phyloP scores from a whole-genome alignment of 2,329 filamentous ascomycete genomes.

The Xylariaceae sp. region DNA sequence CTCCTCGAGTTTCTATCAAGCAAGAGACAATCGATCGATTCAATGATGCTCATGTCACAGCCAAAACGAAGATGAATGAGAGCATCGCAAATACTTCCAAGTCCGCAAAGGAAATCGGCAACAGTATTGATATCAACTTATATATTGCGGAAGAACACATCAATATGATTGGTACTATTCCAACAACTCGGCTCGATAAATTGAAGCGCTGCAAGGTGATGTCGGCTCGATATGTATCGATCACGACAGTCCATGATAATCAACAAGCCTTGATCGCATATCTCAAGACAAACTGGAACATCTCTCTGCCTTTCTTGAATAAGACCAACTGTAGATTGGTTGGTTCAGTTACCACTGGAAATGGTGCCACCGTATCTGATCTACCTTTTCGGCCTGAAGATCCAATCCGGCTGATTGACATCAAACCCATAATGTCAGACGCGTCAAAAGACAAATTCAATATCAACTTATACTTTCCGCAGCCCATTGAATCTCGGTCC shows the following conservation, averaged over 20 bases:
- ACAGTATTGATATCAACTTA: background rate
- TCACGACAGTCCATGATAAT: no score
- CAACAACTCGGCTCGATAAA: background rate
- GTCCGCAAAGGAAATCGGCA: background rate
- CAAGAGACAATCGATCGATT: no score
- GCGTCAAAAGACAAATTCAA: background rate
- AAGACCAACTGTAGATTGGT: background rate
- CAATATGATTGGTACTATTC: background rate
- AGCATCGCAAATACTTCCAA: background rate
- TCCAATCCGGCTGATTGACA: background rate
- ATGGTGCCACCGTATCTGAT: background rate
- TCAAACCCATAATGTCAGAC: background rate
- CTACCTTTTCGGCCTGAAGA: background rate
- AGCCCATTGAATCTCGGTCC: background rate
- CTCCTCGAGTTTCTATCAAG: no score
- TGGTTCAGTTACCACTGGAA: background rate
- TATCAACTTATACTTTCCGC: background rate
- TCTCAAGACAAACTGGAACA: background rate
- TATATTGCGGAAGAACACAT: background rate
- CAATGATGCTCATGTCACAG: background rate
- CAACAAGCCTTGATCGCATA: background rate
- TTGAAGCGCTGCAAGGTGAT: background rate
- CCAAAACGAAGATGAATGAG: background rate
- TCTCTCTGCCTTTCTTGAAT: background rate
- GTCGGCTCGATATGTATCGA: background rate